Conservation (phyloP, 225 moss, liverwort and hornwort genomes). For the Sphagnum contortum region DNA sequence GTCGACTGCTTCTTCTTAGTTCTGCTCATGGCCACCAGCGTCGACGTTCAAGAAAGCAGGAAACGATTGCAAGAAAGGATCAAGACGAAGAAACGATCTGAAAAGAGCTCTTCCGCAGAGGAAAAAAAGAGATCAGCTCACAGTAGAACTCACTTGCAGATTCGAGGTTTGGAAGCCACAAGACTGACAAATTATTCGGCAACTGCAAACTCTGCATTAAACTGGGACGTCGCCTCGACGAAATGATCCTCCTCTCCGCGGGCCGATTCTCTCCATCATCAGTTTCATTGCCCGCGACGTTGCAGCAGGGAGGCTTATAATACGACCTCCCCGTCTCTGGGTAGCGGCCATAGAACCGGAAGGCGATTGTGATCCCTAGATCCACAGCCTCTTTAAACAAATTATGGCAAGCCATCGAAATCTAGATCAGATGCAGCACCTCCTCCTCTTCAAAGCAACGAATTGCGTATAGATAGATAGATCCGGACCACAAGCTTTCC, state of each 20-base stretch:
- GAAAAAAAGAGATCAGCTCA: not conserved
- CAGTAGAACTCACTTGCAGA: not conserved
- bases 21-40: no score
- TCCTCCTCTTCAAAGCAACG: no score
- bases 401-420: not conserved
- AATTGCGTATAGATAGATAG: no score
- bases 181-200: slow-evolving; percentile 1
- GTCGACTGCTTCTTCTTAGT: not conserved
- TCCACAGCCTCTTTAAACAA: slow-evolving; percentile 37
- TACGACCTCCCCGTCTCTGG: slow-evolving; percentile 43
- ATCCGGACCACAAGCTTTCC: no score
- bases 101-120: not conserved
- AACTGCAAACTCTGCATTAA: no score
- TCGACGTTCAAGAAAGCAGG: no score
- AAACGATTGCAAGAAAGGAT: not conserved
- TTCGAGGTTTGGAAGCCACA: slow-evolving; percentile 1
- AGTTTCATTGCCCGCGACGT: not conserved
- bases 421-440: no score
- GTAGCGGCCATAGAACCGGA: slow-evolving; percentile 46
- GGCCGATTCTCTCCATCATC: no score
- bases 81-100: not conserved
- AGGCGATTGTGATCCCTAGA: slow-evolving; percentile 32
- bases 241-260: not conserved
- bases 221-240: not conserved
- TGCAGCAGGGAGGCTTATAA: slow-evolving; percentile 31